Evolutionary conservation across 306 rosid genomes (phyloP).

Genomic region (Vicia faba): DNA sequence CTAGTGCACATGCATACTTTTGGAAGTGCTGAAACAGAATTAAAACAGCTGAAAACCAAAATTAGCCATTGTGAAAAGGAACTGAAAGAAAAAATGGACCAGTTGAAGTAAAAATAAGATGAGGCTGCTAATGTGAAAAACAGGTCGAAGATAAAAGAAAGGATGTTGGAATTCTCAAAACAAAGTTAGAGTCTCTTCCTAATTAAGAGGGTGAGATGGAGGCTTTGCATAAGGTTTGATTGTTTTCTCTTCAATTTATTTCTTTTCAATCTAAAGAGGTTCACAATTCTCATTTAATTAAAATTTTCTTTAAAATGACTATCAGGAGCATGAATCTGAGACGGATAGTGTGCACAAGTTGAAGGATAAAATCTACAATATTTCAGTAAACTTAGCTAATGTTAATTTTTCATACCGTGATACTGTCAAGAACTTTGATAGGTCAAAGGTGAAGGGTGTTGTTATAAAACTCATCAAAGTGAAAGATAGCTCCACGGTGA

Average conservation of each 20-base stretch:
- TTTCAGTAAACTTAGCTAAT: constrained; percentile 73
- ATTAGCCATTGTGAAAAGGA: constrained; percentile 83
- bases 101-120: constrained; percentile 73
- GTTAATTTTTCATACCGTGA: constrained; percentile 78
- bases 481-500: constrained; percentile 76
- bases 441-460: constrained; percentile 95
- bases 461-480: constrained; percentile 92
- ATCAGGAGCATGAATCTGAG: constrained; percentile 77
- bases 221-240: constrained; percentile 72
- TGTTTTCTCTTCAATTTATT: constrained; percentile 36
- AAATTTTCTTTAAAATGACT: constrained; percentile 28
- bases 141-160: constrained; percentile 62
- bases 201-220: constrained; percentile 86
- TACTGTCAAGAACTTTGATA: constrained; percentile 79
- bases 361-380: constrained; percentile 79
- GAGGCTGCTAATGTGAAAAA: constrained; percentile 79
- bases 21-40: constrained; percentile 87
- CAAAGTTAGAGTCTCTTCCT: constrained; percentile 66
- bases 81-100: constrained; percentile 70
- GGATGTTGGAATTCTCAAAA: constrained; percentile 66
- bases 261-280: constrained; percentile 29
- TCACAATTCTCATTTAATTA: constrained; percentile 20
- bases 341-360: constrained; percentile 68
- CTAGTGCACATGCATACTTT: constrained; percentile 24
- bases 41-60: constrained; percentile 79